These are phyloP conservation scores for Cytospora mali DNA, from an alignment of 2,329 filamentous ascomycete species.

Conservation along the genomic window DNA sequence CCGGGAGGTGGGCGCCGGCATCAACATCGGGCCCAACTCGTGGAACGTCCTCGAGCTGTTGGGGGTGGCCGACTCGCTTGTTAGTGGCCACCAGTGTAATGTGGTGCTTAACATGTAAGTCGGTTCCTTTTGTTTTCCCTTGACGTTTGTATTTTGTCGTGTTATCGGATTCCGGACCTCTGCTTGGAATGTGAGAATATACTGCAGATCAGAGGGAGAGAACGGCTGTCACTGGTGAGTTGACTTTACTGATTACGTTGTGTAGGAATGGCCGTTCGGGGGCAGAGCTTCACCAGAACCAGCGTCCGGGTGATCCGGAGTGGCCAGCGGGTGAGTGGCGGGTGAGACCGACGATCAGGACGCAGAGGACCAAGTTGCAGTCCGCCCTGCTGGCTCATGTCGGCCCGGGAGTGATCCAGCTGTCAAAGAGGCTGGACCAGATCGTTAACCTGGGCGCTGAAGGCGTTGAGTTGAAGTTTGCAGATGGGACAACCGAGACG, in stretches of 20 bases:
- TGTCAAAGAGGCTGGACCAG: slow-evolving; percentile 46
- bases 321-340: slow-evolving; percentile 25
- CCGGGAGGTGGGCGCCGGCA: slow-evolving; percentile 43
- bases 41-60: slow-evolving; percentile 41
- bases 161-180: not conserved
- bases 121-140: not conserved
- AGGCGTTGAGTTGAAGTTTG: slow-evolving; percentile 47
- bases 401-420: slow-evolving; percentile 44
- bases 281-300: slow-evolving; percentile 33
- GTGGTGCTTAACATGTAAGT: slow-evolving; percentile 26
- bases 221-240: too few species aligned
- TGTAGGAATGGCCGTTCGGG: slow-evolving; percentile 36
- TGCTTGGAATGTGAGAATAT: not conserved
- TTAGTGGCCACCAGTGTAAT: slow-evolving; percentile 22
- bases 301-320: slow-evolving; percentile 27
- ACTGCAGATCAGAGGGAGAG: not conserved
- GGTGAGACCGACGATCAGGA: slow-evolving; percentile 23
- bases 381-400: slow-evolving; percentile 51
- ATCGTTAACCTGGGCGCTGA: slow-evolving; percentile 41
- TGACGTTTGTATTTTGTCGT: not conserved
- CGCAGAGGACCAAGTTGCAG: slow-evolving; percentile 46
- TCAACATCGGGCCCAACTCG: slow-evolving; percentile 40
- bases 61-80: slow-evolving; percentile 33
- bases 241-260: too few species aligned
- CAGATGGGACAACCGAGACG: slow-evolving; percentile 44